Base-by-base conservation (phyloP, 2,329 filamentous ascomycete species). In the Drechslerella stenobrocha region DNA sequence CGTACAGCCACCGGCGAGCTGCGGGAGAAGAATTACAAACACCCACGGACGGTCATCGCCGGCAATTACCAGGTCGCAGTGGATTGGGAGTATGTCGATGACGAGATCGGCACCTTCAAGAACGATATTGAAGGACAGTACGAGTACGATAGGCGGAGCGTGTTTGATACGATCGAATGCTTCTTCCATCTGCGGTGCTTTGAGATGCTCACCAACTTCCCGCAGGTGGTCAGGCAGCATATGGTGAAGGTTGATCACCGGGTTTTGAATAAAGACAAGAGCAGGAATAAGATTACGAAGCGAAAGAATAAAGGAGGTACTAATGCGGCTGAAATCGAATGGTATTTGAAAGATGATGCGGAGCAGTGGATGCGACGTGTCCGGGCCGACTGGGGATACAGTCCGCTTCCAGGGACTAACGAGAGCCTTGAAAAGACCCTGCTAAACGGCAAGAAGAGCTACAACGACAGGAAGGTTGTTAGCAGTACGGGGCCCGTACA, bases 261-360 rank as follows among this genome's bases (percentile, higher is more conserved):
- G 9, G 64, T 69, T 2, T 35, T 69, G 24, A 57, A 69, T 13
- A 52, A 61, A 11, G 57, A 61, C 40, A 63, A 69, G 34, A 67
- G 42, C 23, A 48, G 55, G 50, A 69, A 69, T 26, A 63, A 58
- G 20, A 63, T 69, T 8, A 63, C 64, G 0, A 69, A 58, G 24
- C 57, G 64, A 32, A 61, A 61, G 52, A 61, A 61, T 24, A 69
- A 69, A n/a, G 64, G 64, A n/a, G 64, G 64, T 18, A 61, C 64
- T 1, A 69, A 69, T 28, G 57, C 64, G 1, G 64, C 64, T 9
- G 64, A 69, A 58, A 69, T 69, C 15, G 64, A 69, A 37, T 69
- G 64, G 64, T 63, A 69, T 34, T 40, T 69, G 57, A 69, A 69
- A 23, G 56, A 61, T 13, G 57, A 57, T n/a, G 58, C 57, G 6